Conservation (phyloP, 331 rosid species). For the Quercus phellos region DNA sequence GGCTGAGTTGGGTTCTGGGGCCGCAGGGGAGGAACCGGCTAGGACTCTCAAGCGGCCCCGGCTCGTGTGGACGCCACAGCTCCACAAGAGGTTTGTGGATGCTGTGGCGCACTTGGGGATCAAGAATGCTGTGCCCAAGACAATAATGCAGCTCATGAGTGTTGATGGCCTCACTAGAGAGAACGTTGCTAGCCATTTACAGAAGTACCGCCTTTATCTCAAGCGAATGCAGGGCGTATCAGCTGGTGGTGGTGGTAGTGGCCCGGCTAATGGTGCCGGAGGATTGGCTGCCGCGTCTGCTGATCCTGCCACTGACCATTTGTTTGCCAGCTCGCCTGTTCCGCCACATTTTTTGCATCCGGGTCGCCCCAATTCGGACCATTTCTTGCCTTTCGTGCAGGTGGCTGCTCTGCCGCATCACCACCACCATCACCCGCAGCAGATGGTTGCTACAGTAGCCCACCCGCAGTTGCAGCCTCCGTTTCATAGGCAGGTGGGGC, state of each 20-base stretch:
- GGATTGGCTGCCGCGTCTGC: conserved; percentile 28
- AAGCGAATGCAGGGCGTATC: conserved; percentile 88
- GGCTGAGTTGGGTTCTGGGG: conserved; percentile 79
- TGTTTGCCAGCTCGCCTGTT: conserved; percentile 86
- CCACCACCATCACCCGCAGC: conserved; percentile 73
- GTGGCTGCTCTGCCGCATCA: conserved; percentile 76
- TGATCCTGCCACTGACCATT: conserved; percentile 81
- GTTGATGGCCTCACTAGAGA: conserved; percentile 95
- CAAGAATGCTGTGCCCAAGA: conserved; percentile 94
- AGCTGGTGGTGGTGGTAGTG: conserved; percentile 22
- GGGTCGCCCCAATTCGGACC: conserved; percentile 63
- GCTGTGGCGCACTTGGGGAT: conserved; percentile 97
- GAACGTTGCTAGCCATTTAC: conserved; percentile 94
- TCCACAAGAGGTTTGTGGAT: conserved; percentile 90
- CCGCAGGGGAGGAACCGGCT: conserved; percentile 80
- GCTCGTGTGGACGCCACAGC: conserved; percentile 96
- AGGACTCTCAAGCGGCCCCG: conserved; percentile 90
- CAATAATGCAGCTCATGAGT: conserved; percentile 99
- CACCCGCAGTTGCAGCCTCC: conserved; percentile 58
- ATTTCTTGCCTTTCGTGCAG: conserved; percentile 77
- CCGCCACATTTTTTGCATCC: conserved; percentile 86
- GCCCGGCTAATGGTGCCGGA: conserved; percentile 32
- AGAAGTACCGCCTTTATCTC: conserved; percentile 87
- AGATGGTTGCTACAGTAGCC: conserved; percentile 44
- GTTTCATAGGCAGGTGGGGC: conserved; percentile 79